A percentile compares a stretch with the other conserved stretches of the same genome.
phyloP scores from a whole-genome alignment of 768 basidiomycete genomes.

The Kwoniella shandongensis region DNA sequence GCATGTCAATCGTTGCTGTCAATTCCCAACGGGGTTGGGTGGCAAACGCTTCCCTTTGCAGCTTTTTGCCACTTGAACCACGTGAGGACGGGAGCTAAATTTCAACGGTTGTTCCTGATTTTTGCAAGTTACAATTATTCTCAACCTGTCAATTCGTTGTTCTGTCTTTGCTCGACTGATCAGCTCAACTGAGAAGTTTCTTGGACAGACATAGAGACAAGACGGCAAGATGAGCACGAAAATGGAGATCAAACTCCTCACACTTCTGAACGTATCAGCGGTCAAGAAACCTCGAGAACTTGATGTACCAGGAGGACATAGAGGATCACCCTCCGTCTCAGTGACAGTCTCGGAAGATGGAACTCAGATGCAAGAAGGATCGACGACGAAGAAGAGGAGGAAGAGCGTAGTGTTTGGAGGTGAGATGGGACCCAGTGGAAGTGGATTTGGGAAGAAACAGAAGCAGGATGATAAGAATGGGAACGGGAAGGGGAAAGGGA shows the following conservation, averaged over 20 bases:
- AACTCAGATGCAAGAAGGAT: not conserved
- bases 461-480: slow-evolving; percentile 28
- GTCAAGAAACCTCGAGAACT: slow-evolving; percentile 58
- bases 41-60: too few relatives aligned
- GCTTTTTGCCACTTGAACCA: too few relatives aligned
- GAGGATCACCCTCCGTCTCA: slow-evolving; percentile 27
- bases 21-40: too few relatives aligned
- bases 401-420: slow-evolving; percentile 51
- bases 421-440: slow-evolving; percentile 53
- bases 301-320: slow-evolving; percentile 47
- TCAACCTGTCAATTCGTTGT: too few relatives aligned
- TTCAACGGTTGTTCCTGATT: too few relatives aligned
- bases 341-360: slow-evolving; percentile 3
- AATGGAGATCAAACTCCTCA: slow-evolving; percentile 64
- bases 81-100: too few relatives aligned
- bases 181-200: too few relatives aligned
- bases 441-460: slow-evolving; percentile 35
- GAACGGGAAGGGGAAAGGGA: slow-evolving; percentile 38
- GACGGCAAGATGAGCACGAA: slow-evolving; percentile 38
- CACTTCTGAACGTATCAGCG: slow-evolving; percentile 85
- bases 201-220: too few relatives aligned
- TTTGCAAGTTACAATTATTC: too few relatives aligned
- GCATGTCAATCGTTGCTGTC: too few relatives aligned
- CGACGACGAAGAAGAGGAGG: slow-evolving; percentile 34
- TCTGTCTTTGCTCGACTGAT: too few relatives aligned